Conservation (phyloP, 768 basidiomycete genomes). For the Suillus bovinus region DNA sequence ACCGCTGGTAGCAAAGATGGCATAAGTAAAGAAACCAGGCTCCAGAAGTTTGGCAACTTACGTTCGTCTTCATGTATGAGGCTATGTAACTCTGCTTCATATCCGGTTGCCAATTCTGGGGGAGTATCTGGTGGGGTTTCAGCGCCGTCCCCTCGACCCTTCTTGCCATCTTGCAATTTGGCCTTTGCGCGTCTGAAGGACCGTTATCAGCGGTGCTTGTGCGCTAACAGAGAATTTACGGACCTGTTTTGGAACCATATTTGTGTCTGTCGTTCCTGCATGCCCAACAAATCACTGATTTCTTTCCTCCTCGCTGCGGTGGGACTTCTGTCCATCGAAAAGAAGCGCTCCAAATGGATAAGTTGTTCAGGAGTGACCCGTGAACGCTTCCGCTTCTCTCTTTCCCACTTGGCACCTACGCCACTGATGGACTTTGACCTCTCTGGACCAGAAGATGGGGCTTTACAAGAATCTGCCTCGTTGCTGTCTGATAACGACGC, state of each 20-base stretch:
- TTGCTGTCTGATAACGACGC: constrained; percentile 27
- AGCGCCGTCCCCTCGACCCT: constrained; percentile 35
- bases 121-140: constrained; percentile 48
- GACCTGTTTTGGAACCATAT: constrained; percentile 89
- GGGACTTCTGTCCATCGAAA: constrained; percentile 68
- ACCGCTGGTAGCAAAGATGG: constrained; percentile 47
- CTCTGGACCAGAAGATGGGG: constrained; percentile 37
- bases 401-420: constrained; percentile 33
- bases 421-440: constrained; percentile 34
- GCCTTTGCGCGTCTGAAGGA: constrained; percentile 73
- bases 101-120: constrained; percentile 50
- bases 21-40: background rate
- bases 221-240: background rate
- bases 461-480: constrained; percentile 32
- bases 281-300: constrained; percentile 71
- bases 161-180: constrained; percentile 66
- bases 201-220: constrained; percentile 6
- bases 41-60: constrained; percentile 38
- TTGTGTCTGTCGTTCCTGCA: constrained; percentile 87
- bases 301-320: constrained; percentile 70
- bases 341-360: constrained; percentile 71
- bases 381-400: constrained; percentile 71
- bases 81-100: constrained; percentile 59
- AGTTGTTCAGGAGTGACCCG: constrained; percentile 82
- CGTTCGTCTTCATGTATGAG: constrained; percentile 79